These are phyloP conservation scores for Fusarium begoniae DNA, from an alignment of 2,329 filamentous ascomycete genomes.

Conservation along the genomic window DNA sequence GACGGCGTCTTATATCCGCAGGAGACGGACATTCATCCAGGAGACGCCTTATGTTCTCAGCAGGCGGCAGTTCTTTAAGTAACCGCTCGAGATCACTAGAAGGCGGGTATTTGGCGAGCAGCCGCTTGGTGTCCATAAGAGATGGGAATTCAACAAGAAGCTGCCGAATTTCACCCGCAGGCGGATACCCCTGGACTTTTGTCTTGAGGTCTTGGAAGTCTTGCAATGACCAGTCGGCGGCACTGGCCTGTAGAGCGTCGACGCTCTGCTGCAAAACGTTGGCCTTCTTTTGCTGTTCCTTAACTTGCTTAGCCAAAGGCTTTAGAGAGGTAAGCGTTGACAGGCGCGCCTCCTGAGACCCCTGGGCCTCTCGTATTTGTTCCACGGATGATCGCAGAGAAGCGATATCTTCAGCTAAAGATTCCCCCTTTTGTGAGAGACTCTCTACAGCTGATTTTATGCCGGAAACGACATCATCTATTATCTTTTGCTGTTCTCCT, in stretches of 20 bases:
- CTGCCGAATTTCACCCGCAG: not conserved
- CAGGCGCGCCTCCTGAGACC: not conserved
- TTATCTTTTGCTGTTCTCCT: not conserved
- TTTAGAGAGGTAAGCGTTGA: conserved; percentile 1
- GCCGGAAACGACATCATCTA: not conserved
- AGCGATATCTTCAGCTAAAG: not conserved
- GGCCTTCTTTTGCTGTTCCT: conserved; percentile 10
- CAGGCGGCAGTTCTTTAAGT: not conserved
- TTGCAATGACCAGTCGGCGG: not conserved
- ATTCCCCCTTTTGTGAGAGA: not conserved
- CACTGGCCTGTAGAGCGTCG: not conserved
- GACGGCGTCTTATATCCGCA: not conserved
- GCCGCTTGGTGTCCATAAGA: not conserved
- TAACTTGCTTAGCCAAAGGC: not conserved
- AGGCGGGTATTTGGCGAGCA: not conserved
- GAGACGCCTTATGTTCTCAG: not conserved
- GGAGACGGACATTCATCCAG: conserved; percentile 1
- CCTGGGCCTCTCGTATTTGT: not conserved
- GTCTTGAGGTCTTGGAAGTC: not conserved
- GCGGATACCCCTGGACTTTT: conserved; percentile 5
- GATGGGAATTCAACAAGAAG: not conserved
- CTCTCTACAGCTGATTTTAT: not conserved
- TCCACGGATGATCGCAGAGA: not conserved
- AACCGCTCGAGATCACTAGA: not conserved
- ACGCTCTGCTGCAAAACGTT: not conserved